Evolutionary conservation across 2,329 filamentous ascomycete genomes (phyloP), one percentile per base, ranked within the genome.

Genomic region (Ascochyta koolunga): DNA sequence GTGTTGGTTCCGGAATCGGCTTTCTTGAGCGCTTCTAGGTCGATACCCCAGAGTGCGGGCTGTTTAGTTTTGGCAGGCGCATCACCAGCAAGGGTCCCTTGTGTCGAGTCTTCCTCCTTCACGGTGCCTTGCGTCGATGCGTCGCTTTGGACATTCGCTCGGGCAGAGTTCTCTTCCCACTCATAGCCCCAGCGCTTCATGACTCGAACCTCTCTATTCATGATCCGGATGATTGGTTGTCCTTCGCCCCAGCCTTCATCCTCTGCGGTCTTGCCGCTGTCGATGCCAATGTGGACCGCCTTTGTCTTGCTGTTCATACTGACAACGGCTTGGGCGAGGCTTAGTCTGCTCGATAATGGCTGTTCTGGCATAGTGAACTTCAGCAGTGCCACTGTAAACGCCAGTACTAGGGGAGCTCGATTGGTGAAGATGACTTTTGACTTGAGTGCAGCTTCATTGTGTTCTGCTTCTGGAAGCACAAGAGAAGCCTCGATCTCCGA

Each of bases 301-400:
- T 93, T 93, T 31, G 84, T 86, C 60, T 87, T 84, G 56, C 89
- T 91, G 68, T 93, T 95, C 24, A 86, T 86, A 69, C 90, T 93
- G 15, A 96, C 89, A 1, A 95, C 87, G 0, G 90, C 91, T 73
- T 96, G 91, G 0, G 88, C 90, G 18, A 96, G 78, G 68, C 91
- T 96, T 18, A 96, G 77, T 40, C 90, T 82, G 69, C 90, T 93
- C n/a, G 90, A 95, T 3, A 88, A 80, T 3, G 91, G 91, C 70
- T 96, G 92, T 61, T 90, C 87, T 0, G 91, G 89, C 88, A 93
- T 93, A 0, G 90, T 96, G 68, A 89, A 87, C 39, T 89, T 87
- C 40, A 96, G 71, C 42, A 93, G 70, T 55, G 86, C 84, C 13
- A 91, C 83, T 0, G 89, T 86, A 73, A 96, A 96, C 0, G 91